Percentiles rank a stretch among this genome's conserved stretches.
Evolutionary conservation across 495 filamentous ascomycete species (phyloP).

Genomic region (Annulohypoxylon stygium): DNA sequence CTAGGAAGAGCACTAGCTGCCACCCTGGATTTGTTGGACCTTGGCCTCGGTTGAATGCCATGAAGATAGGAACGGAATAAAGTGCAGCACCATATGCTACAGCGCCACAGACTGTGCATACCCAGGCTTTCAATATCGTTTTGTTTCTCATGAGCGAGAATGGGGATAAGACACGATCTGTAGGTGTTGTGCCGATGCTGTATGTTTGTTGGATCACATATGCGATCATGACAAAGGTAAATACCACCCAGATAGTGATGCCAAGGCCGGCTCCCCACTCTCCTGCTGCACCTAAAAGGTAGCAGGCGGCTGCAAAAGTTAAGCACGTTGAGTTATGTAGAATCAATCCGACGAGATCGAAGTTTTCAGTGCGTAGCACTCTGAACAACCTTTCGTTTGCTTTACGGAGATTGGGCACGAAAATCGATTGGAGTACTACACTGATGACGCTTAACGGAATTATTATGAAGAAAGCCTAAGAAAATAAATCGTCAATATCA

Average conservation of each 20-base stretch:
- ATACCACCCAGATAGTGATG: constrained; percentile 40
- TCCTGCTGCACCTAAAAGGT: constrained; percentile 61
- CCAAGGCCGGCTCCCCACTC: constrained; percentile 31
- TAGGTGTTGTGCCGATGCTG: constrained; percentile 58
- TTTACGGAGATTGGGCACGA: constrained; percentile 63
- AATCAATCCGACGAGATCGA: constrained; percentile 55
- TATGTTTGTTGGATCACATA: constrained; percentile 53
- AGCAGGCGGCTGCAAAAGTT: constrained; percentile 34
- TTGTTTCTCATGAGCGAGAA: constrained; percentile 54
- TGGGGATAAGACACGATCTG: constrained; percentile 65
- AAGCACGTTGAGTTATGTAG: constrained; percentile 39
- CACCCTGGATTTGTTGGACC: constrained; percentile 55
- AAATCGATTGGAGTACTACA: constrained; percentile 65
- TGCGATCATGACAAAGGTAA: constrained; percentile 28
- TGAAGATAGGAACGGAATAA: constrained; percentile 67
- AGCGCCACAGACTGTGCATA: constrained; percentile 46
- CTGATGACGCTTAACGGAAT: constrained; percentile 66
- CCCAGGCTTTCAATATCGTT: constrained; percentile 30
- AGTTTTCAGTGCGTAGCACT: constrained; percentile 52
- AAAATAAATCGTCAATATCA: constrained; percentile 8
- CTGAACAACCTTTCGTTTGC: constrained; percentile 51
- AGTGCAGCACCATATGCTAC: constrained; percentile 56
- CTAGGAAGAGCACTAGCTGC: constrained; percentile 54
- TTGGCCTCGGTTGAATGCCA: constrained; percentile 60
- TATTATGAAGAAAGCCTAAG: constrained; percentile 72